A percentile compares a stretch with the other conserved stretches of the same genome.
These are phyloP conservation scores for Singerocomus rubriflavus DNA, from an alignment of 1,284 basidiomycete genomes.

Conservation along the genomic window DNA sequence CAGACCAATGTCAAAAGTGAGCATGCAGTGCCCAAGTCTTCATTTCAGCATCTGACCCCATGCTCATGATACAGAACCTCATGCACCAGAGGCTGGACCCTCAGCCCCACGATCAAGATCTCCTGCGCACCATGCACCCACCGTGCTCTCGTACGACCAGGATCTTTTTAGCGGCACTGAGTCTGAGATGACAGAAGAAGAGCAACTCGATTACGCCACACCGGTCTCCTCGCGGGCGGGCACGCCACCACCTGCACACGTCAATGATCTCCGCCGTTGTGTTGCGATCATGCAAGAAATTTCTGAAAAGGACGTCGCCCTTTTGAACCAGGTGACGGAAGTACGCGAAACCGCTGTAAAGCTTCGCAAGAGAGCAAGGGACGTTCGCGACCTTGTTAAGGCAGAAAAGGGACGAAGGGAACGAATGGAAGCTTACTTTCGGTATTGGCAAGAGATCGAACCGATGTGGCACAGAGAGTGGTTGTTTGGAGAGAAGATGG, in stretches of 20 bases:
- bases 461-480: constrained; percentile 24
- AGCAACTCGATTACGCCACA: constrained; percentile 24
- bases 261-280: constrained; percentile 21
- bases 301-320: constrained; percentile 15
- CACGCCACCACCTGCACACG: constrained; percentile 21
- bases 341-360: constrained; percentile 19
- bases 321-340: constrained; percentile 11
- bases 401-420: constrained; percentile 25
- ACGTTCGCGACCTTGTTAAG: constrained; percentile 23
- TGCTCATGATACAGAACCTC: background rate
- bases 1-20: constrained; percentile 6
- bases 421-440: constrained; percentile 30
- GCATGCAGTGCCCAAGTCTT: background rate
- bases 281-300: constrained; percentile 28
- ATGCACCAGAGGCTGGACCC: background rate
- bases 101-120: constrained; percentile 2
- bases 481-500: constrained; percentile 21
- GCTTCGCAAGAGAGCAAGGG: constrained; percentile 21
- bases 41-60: background rate
- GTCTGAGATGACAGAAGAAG: constrained; percentile 25
- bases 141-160: constrained; percentile 8
- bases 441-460: constrained; percentile 28
- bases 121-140: background rate
- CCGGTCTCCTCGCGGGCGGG: constrained; percentile 23
- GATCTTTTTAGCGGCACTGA: constrained; percentile 21